These are phyloP conservation scores for Acmispon strigosus DNA, from an alignment of 306 rosid species.

Conservation along the genomic window DNA sequence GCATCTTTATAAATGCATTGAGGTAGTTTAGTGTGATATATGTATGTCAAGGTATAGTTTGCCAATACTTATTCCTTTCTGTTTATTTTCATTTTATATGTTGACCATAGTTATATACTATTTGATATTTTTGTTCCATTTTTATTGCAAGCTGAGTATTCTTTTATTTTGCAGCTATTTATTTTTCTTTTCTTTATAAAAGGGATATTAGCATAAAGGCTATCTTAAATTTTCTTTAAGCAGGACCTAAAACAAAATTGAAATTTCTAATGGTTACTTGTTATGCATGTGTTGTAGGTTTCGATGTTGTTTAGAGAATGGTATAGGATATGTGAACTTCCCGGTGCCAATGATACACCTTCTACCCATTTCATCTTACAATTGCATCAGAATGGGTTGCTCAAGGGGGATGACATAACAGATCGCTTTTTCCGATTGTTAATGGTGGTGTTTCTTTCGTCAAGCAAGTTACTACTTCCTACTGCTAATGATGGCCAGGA, in stretches of 20 bases:
- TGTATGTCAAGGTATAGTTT: background rate
- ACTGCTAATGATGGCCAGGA: background rate
- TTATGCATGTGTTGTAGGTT: constrained; percentile 46
- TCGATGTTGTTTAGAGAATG: constrained; percentile 69
- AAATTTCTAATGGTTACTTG: background rate
- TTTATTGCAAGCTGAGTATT: background rate
- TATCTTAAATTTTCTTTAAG: background rate
- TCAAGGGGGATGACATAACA: constrained; percentile 87
- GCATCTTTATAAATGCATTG: background rate
- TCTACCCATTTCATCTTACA: constrained; percentile 60
- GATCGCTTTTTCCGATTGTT: constrained; percentile 80
- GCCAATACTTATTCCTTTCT: background rate
- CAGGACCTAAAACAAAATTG: background rate
- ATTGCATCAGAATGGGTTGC: constrained; percentile 69
- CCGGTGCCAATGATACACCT: constrained; percentile 66
- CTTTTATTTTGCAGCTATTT: background rate
- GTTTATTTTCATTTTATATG: background rate
- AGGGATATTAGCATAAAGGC: background rate
- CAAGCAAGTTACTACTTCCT: background rate
- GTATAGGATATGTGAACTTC: constrained; percentile 84
- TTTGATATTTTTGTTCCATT: background rate
- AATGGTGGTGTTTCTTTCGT: constrained; percentile 42
- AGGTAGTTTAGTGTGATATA: background rate
- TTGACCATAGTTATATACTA: background rate
- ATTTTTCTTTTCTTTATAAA: background rate